Evolutionary conservation across 1,139 yeast genomes (phyloP).

Genomic region (Geotrichum bryndzae): DNA sequence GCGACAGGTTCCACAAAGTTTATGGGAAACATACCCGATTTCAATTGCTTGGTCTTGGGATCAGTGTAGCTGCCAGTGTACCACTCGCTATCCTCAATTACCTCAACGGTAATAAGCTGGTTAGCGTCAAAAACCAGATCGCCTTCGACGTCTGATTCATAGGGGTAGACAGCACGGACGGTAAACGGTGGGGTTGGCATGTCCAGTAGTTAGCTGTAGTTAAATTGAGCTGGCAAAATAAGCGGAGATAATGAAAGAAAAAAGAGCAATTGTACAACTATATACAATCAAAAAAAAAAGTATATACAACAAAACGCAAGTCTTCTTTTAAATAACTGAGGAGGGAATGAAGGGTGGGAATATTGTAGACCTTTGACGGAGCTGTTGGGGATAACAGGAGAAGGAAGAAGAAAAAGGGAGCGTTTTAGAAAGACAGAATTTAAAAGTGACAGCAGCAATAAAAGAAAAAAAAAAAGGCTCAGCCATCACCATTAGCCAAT

Average conservation of each 20-base stretch:
- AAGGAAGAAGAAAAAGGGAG: background rate
- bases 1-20: constrained; percentile 57
- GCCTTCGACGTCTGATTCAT: constrained; percentile 74
- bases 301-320: background rate
- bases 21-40: constrained; percentile 80
- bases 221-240: background rate
- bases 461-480: background rate
- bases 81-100: constrained; percentile 89
- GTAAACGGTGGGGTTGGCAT: constrained; percentile 42
- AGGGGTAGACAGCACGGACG: constrained; percentile 65
- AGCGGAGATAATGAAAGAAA: background rate
- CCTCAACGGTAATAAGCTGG: constrained; percentile 65
- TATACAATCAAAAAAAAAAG: background rate
- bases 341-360: background rate
- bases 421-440: background rate
- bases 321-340: background rate
- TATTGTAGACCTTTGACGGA: background rate
- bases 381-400: background rate
- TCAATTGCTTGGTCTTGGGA: constrained; percentile 33
- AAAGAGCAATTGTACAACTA: background rate
- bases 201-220: background rate
- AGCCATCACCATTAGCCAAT: background rate
- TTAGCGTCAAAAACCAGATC: constrained; percentile 69
- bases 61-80: constrained; percentile 60
- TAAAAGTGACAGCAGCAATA: background rate